Base-by-base conservation (phyloP, 2,329 filamentous ascomycete species). In the Zymoseptoria passerinii region DNA sequence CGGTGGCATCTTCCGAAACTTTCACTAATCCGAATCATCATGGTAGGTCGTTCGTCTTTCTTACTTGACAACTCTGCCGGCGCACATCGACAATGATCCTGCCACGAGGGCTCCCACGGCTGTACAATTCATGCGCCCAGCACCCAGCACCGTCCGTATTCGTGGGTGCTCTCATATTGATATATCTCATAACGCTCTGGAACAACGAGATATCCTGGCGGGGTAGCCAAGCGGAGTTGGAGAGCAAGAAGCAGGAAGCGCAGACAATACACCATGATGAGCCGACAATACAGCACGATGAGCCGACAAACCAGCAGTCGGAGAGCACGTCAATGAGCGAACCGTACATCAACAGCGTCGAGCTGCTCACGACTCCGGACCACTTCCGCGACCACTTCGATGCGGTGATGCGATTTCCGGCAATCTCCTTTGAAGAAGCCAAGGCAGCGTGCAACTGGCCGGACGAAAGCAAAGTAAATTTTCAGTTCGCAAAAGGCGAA, bases 401-500 rank as follows among this genome's bases (percentile, higher is more conserved):
- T 19, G 28, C 50, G 4, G 60, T 62, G n/a, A 54, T 58, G 19
- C 28, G 56, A 27, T 28, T 58, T 13, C 58, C 60, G 10, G 49
- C 40, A 20, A 35, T 56, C 8, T 56, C 55, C 20, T 40, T 50
- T 9, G 53, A 57, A 16, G 56, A 57, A 16, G 56, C 58, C 8
- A 56, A 52, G 10, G 50, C 53, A 7, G 27, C 58, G 7, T 62
- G 60, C 40, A 55, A 53, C 3, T 62, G 58, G 55, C 28, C 49
- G 1, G 60, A 61, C 28, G 18, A 35, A 16, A 53, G 49, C 48
- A 61, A 60, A 19, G 53, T 61, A 6, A 58, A 60, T 28, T 62
- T 62, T 50, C 58, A 60, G 23, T 62, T 60, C 50, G 50, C 23
- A n/a, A n/a, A 49, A 9, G 51, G 56, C n/a, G 57, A 61, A 16